Conservation (phyloP, 2,329 filamentous ascomycete species). For the Rutstroemia sydowiana region DNA sequence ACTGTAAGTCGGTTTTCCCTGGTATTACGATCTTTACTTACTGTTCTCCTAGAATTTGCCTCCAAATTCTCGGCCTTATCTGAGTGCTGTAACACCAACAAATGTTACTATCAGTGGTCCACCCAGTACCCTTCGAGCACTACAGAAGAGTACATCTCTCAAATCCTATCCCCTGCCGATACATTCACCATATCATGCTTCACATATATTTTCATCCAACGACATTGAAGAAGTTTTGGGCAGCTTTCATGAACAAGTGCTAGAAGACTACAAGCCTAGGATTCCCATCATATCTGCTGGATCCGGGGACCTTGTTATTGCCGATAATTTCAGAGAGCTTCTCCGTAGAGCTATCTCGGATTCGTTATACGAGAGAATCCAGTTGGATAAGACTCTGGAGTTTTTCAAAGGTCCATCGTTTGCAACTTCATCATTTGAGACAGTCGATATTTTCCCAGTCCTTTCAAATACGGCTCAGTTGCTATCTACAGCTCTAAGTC, state of each 20-base stretch:
- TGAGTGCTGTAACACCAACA: not conserved
- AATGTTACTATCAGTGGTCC: not conserved
- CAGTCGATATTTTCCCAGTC: not conserved
- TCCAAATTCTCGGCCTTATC: not conserved
- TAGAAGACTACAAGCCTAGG: not conserved
- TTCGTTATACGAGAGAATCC: not conserved
- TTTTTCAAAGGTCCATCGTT: not conserved
- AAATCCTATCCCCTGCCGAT: constrained; percentile 12
- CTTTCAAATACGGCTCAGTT: not conserved
- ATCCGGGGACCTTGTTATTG: not conserved
- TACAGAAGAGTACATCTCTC: not conserved
- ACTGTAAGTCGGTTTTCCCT: not conserved
- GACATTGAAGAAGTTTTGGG: constrained; percentile 18
- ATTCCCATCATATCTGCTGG: not conserved
- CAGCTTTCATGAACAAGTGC: not conserved
- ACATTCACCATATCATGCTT: constrained; percentile 26
- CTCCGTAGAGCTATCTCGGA: not conserved
- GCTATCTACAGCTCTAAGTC: not conserved
- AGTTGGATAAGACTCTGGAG: not conserved
- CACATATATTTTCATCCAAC: constrained; percentile 21
- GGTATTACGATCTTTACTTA: not conserved
- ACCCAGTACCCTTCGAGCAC: not conserved
- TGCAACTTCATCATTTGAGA: not conserved
- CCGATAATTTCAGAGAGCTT: not conserved
- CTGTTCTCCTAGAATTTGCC: not conserved